Percentiles rank a stretch among this genome's conserved stretches.
Evolutionary conservation across 2,329 filamentous ascomycete species (phyloP).

Genomic region (Arthrobotrys iridis): DNA sequence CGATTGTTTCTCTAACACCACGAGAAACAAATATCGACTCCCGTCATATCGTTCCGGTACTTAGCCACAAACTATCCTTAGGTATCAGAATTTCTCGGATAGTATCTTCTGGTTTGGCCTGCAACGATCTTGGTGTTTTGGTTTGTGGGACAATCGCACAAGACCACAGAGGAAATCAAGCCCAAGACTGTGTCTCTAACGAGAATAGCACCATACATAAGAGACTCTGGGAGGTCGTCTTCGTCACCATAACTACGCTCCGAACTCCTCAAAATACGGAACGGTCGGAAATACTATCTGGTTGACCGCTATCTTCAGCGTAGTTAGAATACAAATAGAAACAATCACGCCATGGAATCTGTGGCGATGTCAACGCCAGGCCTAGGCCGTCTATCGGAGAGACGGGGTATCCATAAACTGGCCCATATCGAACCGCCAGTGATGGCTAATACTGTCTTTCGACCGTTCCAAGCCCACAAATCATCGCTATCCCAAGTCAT

Average conservation of each 20-base stretch:
- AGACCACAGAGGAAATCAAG: slow-evolving; percentile 16
- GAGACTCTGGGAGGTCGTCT: slow-evolving; percentile 43
- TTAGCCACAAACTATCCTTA: not conserved
- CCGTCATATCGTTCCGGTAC: slow-evolving; percentile 6
- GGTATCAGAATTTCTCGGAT: slow-evolving; percentile 24
- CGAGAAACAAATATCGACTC: not conserved
- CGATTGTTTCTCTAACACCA: not conserved
- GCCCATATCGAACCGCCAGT: slow-evolving; percentile 52
- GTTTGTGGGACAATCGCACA: slow-evolving; percentile 45
- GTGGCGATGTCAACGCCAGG: slow-evolving; percentile 40
- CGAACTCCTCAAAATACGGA: slow-evolving; percentile 28
- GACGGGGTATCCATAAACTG: slow-evolving; percentile 51
- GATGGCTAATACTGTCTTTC: slow-evolving; percentile 25
- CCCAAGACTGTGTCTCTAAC: slow-evolving; percentile 10
- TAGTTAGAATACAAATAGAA: slow-evolving; percentile 23
- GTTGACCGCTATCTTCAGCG: slow-evolving; percentile 34
- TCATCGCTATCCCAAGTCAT: slow-evolving; percentile 45
- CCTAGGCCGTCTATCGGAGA: slow-evolving; percentile 49
- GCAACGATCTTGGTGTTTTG: slow-evolving; percentile 44
- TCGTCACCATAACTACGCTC: slow-evolving; percentile 18
- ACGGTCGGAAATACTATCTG: slow-evolving; percentile 11
- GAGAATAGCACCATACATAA: slow-evolving; percentile 38
- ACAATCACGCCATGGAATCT: slow-evolving; percentile 37
- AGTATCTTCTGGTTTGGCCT: slow-evolving; percentile 27
- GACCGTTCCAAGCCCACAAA: slow-evolving; percentile 50